Evolutionary conservation across 192 early-diverging fungal genomes (phyloP).

Genomic region (Mortierella claussenii): DNA sequence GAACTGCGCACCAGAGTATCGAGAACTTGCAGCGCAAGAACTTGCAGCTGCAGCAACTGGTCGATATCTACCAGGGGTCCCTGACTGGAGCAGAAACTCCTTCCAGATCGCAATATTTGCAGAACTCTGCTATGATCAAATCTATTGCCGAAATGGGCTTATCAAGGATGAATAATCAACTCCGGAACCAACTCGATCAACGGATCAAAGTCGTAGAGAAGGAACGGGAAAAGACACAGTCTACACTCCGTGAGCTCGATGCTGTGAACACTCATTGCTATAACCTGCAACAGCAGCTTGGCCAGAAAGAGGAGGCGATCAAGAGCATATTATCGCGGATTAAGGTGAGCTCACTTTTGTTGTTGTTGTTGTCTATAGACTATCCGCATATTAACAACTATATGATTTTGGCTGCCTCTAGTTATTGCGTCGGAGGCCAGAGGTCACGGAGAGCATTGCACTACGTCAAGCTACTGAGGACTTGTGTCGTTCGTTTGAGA

Average conservation of each 20-base stretch:
- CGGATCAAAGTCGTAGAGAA: conserved; percentile 38
- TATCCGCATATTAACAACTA: too few relatives aligned
- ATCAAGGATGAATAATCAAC: conserved; percentile 47
- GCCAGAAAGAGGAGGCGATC: conserved; percentile 22
- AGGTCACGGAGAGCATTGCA: conserved; percentile 19
- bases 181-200: conserved; percentile 51
- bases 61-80: conserved; percentile 24
- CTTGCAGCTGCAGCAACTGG: conserved; percentile 42
- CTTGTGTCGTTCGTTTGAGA: conserved; percentile 17
- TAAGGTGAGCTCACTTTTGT: conserved; percentile 12
- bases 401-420: too few relatives aligned
- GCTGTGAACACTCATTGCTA: conserved; percentile 26
- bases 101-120: not conserved
- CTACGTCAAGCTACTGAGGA: conserved; percentile 35
- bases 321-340: conserved; percentile 21
- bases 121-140: conserved; percentile 8
- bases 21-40: conserved; percentile 50
- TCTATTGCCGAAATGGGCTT: conserved; percentile 37
- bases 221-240: conserved; percentile 41
- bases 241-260: conserved; percentile 17
- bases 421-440: conserved; percentile 27
- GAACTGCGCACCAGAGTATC: conserved; percentile 42
- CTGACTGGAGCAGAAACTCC: not conserved
- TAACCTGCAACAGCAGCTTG: conserved; percentile 32
- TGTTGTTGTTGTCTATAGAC: too few relatives aligned